A percentile compares a stretch with the other conserved stretches of the same genome.
Conservation (phyloP, 176 grass and related monocot genomes). For the Eleusine coracana region DNA sequence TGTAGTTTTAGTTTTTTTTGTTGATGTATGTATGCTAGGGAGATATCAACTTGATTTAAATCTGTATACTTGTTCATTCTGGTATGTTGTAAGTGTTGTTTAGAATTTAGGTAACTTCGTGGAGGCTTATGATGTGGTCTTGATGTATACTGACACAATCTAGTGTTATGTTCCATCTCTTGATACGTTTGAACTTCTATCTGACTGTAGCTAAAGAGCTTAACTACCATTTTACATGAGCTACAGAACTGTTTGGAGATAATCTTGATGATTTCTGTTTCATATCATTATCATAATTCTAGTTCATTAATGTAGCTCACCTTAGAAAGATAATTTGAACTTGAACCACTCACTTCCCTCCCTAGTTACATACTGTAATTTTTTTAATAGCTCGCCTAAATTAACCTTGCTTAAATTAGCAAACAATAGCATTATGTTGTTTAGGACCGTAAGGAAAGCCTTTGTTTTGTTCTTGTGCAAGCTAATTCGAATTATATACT, state of each 20-base stretch:
- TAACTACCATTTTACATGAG: too few species aligned
- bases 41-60: not conserved
- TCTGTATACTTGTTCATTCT: not conserved
- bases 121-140: not conserved
- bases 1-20: not conserved
- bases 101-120: too few species aligned
- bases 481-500: not conserved
- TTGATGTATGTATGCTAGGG: not conserved
- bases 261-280: too few species aligned
- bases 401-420: not conserved
- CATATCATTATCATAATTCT: too few species aligned
- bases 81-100: not conserved
- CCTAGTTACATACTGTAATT: too few species aligned
- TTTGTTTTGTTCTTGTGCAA: not conserved
- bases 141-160: not conserved
- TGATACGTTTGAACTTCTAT: too few species aligned
- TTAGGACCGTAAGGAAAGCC: not conserved
- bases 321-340: too few species aligned
- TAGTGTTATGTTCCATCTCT: not conserved
- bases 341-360: too few species aligned
- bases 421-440: not conserved
- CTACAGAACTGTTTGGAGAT: too few species aligned
- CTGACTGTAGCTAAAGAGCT: too few species aligned
- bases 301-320: too few species aligned
- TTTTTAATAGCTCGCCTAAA: not conserved